phyloP scores from a whole-genome alignment of 768 basidiomycete species.

The Hygrocybe coccinea region DNA sequence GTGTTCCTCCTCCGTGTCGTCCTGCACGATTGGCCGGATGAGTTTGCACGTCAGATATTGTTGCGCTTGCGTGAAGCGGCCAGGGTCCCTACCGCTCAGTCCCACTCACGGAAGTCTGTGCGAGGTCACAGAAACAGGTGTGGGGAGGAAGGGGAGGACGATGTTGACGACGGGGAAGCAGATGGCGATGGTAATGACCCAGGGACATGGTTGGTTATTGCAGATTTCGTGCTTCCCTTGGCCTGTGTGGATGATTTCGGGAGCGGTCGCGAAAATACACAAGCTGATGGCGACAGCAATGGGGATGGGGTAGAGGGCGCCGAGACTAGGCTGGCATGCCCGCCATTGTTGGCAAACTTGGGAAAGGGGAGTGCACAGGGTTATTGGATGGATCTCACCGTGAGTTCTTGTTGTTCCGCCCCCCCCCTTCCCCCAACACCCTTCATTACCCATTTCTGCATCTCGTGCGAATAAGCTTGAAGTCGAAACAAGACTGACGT shows the following conservation, averaged over 20 bases:
- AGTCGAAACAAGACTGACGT: not conserved
- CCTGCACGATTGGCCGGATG: conserved; percentile 77
- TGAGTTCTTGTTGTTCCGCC: conserved; percentile 23
- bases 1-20: conserved; percentile 69
- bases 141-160: no score
- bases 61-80: conserved; percentile 44
- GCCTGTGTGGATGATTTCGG: conserved; percentile 56
- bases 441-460: no score
- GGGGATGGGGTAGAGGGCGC: conserved; percentile 45
- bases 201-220: conserved; percentile 60
- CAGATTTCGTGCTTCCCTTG: conserved; percentile 65
- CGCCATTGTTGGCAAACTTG: conserved; percentile 66
- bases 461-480: no score
- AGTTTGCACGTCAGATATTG: conserved; percentile 44
- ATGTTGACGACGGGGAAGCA: no score
- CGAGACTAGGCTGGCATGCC: conserved; percentile 48
- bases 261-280: conserved; percentile 2
- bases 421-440: no score
- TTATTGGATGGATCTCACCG: conserved; percentile 69
- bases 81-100: conserved; percentile 17
- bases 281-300: conserved; percentile 9
- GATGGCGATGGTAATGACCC: conserved; percentile 9
- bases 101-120: no score
- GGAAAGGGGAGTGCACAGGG: conserved; percentile 68
- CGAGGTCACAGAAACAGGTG: no score